Conservation (phyloP, 2,329 filamentous ascomycete species). For the Fusarium mundagurra region DNA sequence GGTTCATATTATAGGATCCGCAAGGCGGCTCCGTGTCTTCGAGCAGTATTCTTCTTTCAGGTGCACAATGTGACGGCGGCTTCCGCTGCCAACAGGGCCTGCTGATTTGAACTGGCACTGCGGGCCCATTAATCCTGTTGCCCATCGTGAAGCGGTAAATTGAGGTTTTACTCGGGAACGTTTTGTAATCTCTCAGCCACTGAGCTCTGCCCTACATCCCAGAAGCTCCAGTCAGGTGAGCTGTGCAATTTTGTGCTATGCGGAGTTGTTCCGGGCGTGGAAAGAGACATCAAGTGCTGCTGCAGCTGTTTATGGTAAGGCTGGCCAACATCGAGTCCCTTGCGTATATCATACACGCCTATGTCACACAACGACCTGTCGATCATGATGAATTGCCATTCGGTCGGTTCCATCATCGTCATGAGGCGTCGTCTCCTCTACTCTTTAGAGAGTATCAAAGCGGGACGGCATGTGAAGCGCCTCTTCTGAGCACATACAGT, state of each 20-base stretch:
- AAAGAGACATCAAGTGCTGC: conserved; percentile 8
- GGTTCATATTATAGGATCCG: conserved; percentile 33
- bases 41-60: conserved; percentile 18
- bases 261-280: conserved; percentile 30
- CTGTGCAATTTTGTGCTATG: conserved; percentile 20
- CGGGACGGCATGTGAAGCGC: conserved; percentile 10
- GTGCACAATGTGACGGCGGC: conserved; percentile 29
- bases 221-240: not conserved
- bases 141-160: conserved; percentile 27
- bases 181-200: conserved; percentile 14
- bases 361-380: conserved; percentile 24
- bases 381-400: conserved; percentile 34
- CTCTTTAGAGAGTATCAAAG: conserved; percentile 10
- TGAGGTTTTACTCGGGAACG: conserved; percentile 18
- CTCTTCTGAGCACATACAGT: not conserved
- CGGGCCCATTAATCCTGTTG: conserved; percentile 36
- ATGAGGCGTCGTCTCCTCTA: conserved; percentile 12
- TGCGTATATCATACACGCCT: conserved; percentile 27
- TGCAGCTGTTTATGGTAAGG: conserved; percentile 13
- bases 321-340: conserved; percentile 30
- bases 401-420: conserved; percentile 21
- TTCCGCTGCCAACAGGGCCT: conserved; percentile 36
- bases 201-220: not conserved
- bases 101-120: conserved; percentile 25
- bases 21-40: conserved; percentile 36